Evolutionary conservation across 108 stramenopile genomes (phyloP).

Genomic region (Seminavis robusta): DNA sequence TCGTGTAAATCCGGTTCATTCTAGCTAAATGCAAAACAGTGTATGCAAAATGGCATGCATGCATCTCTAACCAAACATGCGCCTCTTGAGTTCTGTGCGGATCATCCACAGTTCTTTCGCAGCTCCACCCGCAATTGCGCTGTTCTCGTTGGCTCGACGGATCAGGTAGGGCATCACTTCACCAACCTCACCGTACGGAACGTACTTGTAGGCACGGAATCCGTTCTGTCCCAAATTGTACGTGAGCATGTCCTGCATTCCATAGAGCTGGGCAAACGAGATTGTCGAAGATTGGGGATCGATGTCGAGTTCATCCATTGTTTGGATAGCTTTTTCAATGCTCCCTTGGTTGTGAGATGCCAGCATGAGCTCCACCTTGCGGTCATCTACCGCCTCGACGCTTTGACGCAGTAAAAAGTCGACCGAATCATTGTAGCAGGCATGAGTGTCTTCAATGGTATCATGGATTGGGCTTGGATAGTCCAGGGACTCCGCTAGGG

Average conservation of each 20-base stretch:
- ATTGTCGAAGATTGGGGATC: slow-evolving; percentile 25
- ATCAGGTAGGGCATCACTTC: slow-evolving; percentile 96
- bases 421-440: slow-evolving; percentile 80
- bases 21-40: no score
- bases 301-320: slow-evolving; percentile 72
- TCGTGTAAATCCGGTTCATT: no score
- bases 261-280: slow-evolving; percentile 95
- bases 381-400: slow-evolving; percentile 4
- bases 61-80: slow-evolving; percentile 14
- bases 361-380: slow-evolving; percentile 79
- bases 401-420: slow-evolving; percentile 52
- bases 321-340: slow-evolving; percentile 64
- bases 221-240: slow-evolving; percentile 85
- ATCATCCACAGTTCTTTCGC: slow-evolving; percentile 51
- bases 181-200: slow-evolving; percentile 93
- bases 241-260: slow-evolving; percentile 95
- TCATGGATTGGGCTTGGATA: slow-evolving; percentile 77
- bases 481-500: slow-evolving; percentile 51
- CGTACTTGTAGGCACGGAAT: slow-evolving; percentile 89
- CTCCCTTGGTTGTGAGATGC: slow-evolving; percentile 91
- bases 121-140: slow-evolving; percentile 70
- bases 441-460: slow-evolving; percentile 85
- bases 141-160: slow-evolving; percentile 95
- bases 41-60: neutral
- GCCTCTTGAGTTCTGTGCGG: slow-evolving; percentile 34